A percentile compares a stretch with the other conserved stretches of the same genome.
These are phyloP conservation scores for Pseudogymnoascus sp. DNA, from an alignment of 2,329 filamentous ascomycete genomes.

Conservation along the genomic window DNA sequence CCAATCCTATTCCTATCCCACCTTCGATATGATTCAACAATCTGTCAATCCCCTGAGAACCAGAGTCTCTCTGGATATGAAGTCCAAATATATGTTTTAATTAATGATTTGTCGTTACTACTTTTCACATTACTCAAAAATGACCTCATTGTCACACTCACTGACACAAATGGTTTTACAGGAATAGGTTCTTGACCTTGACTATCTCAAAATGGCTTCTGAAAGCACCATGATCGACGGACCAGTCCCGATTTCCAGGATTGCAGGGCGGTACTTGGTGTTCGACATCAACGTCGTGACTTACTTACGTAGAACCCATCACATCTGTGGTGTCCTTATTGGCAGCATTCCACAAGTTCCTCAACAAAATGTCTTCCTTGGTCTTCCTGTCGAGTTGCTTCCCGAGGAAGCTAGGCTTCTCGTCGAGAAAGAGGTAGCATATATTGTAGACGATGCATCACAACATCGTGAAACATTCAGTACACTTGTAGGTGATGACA, in stretches of 20 bases:
- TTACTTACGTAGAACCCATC: conserved; percentile 67
- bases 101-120: conserved; percentile 34
- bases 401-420: conserved; percentile 81
- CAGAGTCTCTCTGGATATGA: conserved; percentile 31
- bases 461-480: conserved; percentile 52
- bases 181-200: not conserved
- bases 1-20: not conserved
- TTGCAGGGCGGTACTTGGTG: conserved; percentile 75
- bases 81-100: conserved; percentile 44
- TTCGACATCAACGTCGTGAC: conserved; percentile 79
- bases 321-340: conserved; percentile 77
- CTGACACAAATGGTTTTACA: conserved; percentile 6
- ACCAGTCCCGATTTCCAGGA: conserved; percentile 69
- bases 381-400: conserved; percentile 80
- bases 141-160: conserved; percentile 11
- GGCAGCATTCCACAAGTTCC: conserved; percentile 87
- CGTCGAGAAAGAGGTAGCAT: conserved; percentile 66
- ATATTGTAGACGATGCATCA: conserved; percentile 69
- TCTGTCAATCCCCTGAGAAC: conserved; percentile 79
- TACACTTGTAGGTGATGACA: conserved; percentile 44
- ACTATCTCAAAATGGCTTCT: conserved; percentile 14
- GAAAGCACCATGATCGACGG: conserved; percentile 28
- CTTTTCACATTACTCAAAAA: not conserved
- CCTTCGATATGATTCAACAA: conserved; percentile 55
- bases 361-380: conserved; percentile 89